phyloP scores from a whole-genome alignment of 805 yeast species.

The Saturnispora gosingensis region DNA sequence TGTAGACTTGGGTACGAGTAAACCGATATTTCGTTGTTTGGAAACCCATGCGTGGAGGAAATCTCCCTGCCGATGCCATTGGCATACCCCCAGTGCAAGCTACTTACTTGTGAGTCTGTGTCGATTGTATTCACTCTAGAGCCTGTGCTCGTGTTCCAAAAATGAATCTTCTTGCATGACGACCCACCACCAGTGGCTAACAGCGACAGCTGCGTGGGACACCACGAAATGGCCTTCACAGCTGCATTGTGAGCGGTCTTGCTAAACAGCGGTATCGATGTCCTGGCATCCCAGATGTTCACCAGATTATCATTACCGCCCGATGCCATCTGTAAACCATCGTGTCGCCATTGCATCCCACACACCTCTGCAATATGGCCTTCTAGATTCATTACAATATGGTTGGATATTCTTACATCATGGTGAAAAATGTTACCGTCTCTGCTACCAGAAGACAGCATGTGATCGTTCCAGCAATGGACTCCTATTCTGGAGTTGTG shows the following conservation, averaged over 20 bases:
- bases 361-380: conserved; percentile 86
- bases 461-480: conserved; percentile 76
- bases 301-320: conserved; percentile 95
- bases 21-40: conserved; percentile 71
- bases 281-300: conserved; percentile 85
- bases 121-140: conserved; percentile 77
- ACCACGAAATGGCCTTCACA: conserved; percentile 91
- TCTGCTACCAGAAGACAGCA: conserved; percentile 79
- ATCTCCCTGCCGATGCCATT: conserved; percentile 69
- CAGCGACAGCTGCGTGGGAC: conserved; percentile 73
- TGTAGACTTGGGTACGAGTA: conserved; percentile 81
- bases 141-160: conserved; percentile 94
- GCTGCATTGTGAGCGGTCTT: conserved; percentile 86
- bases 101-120: conserved; percentile 91
- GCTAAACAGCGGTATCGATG: conserved; percentile 56
- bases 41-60: conserved; percentile 90
- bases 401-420: conserved; percentile 81
- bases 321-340: conserved; percentile 77
- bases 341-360: conserved; percentile 77
- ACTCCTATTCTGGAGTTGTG: conserved; percentile 72
- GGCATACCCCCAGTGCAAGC: conserved; percentile 83
- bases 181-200: conserved; percentile 98
- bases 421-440: conserved; percentile 78
- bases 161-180: conserved; percentile 76
- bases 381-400: conserved; percentile 49